Base-by-base conservation (phyloP, 2,329 filamentous ascomycete genomes). In the Lasiodiplodia theobromae region DNA sequence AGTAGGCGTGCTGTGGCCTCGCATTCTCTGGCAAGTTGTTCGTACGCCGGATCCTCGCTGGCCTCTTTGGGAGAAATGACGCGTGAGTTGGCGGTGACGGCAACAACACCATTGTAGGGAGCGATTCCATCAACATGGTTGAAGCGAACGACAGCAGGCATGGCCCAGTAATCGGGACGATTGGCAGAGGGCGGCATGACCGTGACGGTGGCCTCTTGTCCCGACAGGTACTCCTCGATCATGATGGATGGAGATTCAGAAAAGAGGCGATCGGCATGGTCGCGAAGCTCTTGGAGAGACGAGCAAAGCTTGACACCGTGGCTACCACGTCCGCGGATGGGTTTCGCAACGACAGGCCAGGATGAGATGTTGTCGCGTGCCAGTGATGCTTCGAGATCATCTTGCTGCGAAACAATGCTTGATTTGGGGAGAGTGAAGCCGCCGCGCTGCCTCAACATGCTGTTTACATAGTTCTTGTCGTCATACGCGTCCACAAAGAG, bases 151-250 rank as follows among this genome's bases (percentile, higher is more conserved):
- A 86, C 83, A 0, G 84, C 75, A 0, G 82, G 82, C 40, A 86
- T 71, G 4, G 81, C 75, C 79, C 80, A 83, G 70, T 86, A 83
- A 0, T 76, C 73, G 0, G 72, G 69, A 0, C 68, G 68, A 1
- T 71, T 70, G 0, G 71, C 66, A 0, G 77, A 80, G 2, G 84
- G 84, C 0, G 85, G 83, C 84, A 86, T 85, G 0, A 86, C 80
- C 0, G 84, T 86, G 2, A 87, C 78, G 0, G 85, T 87, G 0
- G 76, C 84, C 71, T 87, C 85, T 68, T 85, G 79, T 0, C 84
- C 83, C 0, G 74, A 67, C 0, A 87, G 78, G 68, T 79, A 86
- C 68, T 87, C 79, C 69, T 87, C 84, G 0, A 86, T 44, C 70
- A 87, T 81, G 16, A 84, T 77, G 1, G 72, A 69, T 0, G 77